A percentile compares a stretch with the other conserved stretches of the same genome.
phyloP scores from a whole-genome alignment of 2,329 filamentous ascomycete species.

The Trichoderma semiorbis region DNA sequence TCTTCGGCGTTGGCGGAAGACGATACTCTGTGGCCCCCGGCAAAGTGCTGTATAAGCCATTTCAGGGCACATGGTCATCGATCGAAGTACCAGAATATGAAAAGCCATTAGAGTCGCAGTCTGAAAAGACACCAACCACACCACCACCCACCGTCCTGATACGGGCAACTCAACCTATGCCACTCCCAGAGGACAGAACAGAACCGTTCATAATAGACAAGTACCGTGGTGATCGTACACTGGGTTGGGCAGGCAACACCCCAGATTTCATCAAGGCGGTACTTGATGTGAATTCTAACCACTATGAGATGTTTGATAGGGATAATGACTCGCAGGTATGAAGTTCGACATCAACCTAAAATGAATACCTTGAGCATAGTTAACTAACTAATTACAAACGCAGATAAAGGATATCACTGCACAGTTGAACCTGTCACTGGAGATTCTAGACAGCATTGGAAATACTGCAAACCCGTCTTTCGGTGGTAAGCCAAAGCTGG shows the following conservation, averaged over 20 bases:
- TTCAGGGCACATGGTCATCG: slow-evolving; percentile 22
- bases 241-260: slow-evolving; percentile 29
- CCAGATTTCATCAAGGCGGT: slow-evolving; percentile 30
- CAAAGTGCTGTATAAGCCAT: slow-evolving; percentile 25
- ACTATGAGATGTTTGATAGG: slow-evolving; percentile 30
- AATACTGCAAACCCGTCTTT: not conserved
- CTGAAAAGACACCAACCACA: not conserved
- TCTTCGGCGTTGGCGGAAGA: slow-evolving; percentile 21
- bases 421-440: slow-evolving; percentile 37
- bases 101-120: not conserved
- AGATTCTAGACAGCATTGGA: slow-evolving; percentile 46
- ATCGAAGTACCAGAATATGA: slow-evolving; percentile 13
- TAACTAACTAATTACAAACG: not conserved
- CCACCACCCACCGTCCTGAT: slow-evolving; percentile 28
- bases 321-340: slow-evolving; percentile 10
- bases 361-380: not conserved
- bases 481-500: not conserved
- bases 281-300: slow-evolving; percentile 28
- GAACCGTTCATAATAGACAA: slow-evolving; percentile 26
- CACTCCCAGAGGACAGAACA: slow-evolving; percentile 7
- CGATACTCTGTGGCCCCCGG: slow-evolving; percentile 20
- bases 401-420: slow-evolving; percentile 20
- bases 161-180: slow-evolving; percentile 20
- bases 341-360: too few relatives aligned
- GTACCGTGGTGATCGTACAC: slow-evolving; percentile 25